Evolutionary conservation across 257 asterid species (phyloP), one percentile per base, ranked within the genome.

Genomic region (Gardenia jasminoides): DNA sequence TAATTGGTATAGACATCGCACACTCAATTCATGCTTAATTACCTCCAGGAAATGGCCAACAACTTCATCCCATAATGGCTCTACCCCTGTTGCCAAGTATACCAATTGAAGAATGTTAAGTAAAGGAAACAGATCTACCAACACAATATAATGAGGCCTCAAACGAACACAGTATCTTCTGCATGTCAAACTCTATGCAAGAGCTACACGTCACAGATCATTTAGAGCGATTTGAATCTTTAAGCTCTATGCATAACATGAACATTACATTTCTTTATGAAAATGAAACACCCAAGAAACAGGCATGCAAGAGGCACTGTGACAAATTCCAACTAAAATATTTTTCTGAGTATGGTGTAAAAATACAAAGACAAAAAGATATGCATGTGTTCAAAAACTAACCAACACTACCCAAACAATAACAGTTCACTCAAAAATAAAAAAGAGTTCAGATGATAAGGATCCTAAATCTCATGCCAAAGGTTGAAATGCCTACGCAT

Each of bases 21-120:
- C 24, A 80, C 47, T 67, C 50, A 39, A 22, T 48, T 80, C 44
- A 75, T 73, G 68, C 79, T 41, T 22, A 76, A 73, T 82, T 87
- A 93, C 99, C 99, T 91, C 98, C 76, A 91, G 87, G 79, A 95
- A 95, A 87, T 95, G 98, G 79, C 91, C 88, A 77, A 90, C 90
- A 44, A 93, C 90, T 61, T 95, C 98, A 82, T 90, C 92, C 99
- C 99, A 95, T 79, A 93, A 83, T 79, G 98, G 94, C 82, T 89
- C 96, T 80, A 93, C 94, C 87, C 99, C 99, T 95, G 93, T 82
- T 80, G 80, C 76, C 33, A 83, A 75, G 67, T 80, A 80, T 46
- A 74, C 15, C 17, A 62, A 62, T 70, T 36, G 17, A 72, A 17
- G 61, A 68, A 67, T 48, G 17, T 15, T 4, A n/a, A 43, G 43